Percentiles rank a stretch among this genome's conserved stretches.
Evolutionary conservation across 495 filamentous ascomycete species (phyloP).

Genomic region (Neurospora sp.): DNA sequence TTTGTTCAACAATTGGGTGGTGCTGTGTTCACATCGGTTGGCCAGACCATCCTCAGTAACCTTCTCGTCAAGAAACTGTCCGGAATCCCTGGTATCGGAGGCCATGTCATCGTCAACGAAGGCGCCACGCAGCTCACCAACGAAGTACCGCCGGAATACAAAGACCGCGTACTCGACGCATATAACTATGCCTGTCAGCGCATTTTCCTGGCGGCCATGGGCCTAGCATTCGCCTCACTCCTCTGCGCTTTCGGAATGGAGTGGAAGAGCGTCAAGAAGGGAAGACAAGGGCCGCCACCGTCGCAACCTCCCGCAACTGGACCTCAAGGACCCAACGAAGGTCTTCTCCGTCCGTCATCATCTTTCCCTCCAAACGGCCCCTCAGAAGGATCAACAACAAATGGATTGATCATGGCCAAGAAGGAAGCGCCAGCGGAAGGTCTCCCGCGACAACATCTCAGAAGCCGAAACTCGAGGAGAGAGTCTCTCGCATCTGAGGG

Average conservation of each 20-base stretch:
- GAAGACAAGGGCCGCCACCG: conserved; percentile 9
- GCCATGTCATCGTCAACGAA: conserved; percentile 37
- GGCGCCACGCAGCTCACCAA: conserved; percentile 48
- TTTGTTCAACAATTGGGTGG: conserved; percentile 58
- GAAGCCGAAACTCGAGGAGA: neutral
- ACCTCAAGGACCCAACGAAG: conserved; percentile 6
- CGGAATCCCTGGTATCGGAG: conserved; percentile 34
- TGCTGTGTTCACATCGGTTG: conserved; percentile 55
- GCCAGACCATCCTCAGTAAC: conserved; percentile 54
- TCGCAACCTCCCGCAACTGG: conserved; percentile 1
- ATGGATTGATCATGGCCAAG: neutral
- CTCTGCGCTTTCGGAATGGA: conserved; percentile 46
- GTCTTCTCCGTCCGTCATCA: neutral
- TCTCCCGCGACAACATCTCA: neutral
- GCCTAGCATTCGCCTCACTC: conserved; percentile 42
- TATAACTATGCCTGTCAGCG: conserved; percentile 50
- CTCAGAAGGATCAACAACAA: neutral
- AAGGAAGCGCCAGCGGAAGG: neutral
- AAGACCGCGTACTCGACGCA: conserved; percentile 31
- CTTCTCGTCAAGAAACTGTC: conserved; percentile 40
- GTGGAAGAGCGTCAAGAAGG: conserved; percentile 51
- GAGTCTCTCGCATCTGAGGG: neutral
- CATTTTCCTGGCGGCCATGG: conserved; percentile 44
- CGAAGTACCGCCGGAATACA: conserved; percentile 32
- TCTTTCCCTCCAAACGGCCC: neutral